A percentile compares a stretch with the other conserved stretches of the same genome.
These are phyloP conservation scores for Draba incana DNA, from an alignment of 345 rosid genomes.

Conservation along the genomic window DNA sequence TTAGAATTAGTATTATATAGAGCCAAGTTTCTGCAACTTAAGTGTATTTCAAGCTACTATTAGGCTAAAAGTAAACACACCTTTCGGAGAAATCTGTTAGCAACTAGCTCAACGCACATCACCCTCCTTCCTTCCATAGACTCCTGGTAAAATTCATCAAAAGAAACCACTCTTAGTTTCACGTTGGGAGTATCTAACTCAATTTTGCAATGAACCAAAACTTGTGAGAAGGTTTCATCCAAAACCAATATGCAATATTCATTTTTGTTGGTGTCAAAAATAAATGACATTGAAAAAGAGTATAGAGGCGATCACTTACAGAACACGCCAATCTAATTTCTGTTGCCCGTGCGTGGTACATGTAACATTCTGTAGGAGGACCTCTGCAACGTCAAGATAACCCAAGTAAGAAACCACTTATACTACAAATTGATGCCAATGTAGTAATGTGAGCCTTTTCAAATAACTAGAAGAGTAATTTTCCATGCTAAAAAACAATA, in stretches of 20 bases:
- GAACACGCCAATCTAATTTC: conserved; percentile 60
- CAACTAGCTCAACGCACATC: conserved; percentile 90
- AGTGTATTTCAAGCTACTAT: conserved; percentile 8
- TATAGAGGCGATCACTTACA: conserved; percentile 45
- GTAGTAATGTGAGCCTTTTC: background rate
- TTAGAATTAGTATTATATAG: background rate
- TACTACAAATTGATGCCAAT: conserved; percentile 14
- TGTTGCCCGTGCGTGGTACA: conserved; percentile 87
- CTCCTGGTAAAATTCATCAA: conserved; percentile 46
- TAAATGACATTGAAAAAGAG: background rate
- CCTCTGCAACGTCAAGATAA: conserved; percentile 62
- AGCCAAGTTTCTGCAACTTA: conserved; percentile 5
- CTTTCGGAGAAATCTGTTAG: conserved; percentile 92
- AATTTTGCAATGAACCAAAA: conserved; percentile 13
- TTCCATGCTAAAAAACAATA: background rate
- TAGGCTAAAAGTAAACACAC: conserved; percentile 51
- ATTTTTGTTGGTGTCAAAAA: conserved; percentile 15
- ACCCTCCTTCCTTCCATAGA: conserved; percentile 57
- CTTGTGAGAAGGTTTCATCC: background rate
- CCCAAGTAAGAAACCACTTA: conserved; percentile 18
- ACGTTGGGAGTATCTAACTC: background rate
- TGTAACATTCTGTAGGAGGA: conserved; percentile 90
- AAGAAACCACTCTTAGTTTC: background rate
- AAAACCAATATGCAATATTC: conserved; percentile 13
- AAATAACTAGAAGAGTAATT: background rate